Evolutionary conservation across 371 early-diverging fungal species (phyloP).

Genomic region (Mucor mucedo): DNA sequence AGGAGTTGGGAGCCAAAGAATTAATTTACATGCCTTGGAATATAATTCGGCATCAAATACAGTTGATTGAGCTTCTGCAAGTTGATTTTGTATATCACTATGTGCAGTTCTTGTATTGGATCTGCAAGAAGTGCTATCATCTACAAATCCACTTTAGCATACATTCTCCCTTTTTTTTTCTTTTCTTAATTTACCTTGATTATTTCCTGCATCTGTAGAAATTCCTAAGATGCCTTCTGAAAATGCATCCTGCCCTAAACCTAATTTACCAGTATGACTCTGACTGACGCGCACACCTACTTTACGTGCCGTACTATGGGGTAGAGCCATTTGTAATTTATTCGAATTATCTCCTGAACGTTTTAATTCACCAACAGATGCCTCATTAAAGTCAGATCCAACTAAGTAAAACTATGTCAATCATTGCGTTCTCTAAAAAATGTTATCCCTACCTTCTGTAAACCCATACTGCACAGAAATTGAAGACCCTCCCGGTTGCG

Average conservation of each 20-base stretch:
- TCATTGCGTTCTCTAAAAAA: background rate
- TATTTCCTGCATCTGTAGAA: background rate
- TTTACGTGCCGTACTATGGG: slow-evolving; percentile 25
- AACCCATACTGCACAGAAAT: slow-evolving; percentile 64
- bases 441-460: slow-evolving; percentile 52
- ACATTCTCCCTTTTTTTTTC: background rate
- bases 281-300: slow-evolving; percentile 29
- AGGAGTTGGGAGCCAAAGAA: background rate
- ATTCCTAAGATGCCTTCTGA: slow-evolving; percentile 30
- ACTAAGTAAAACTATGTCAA: slow-evolving; percentile 9
- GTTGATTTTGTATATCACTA: slow-evolving; percentile 44
- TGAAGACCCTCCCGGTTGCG: slow-evolving; percentile 15
- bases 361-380: slow-evolving; percentile 33
- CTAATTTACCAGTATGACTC: slow-evolving; percentile 24
- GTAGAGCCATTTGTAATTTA: slow-evolving; percentile 23
- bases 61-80: slow-evolving; percentile 55
- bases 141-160: background rate
- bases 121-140: background rate
- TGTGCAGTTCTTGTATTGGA: background rate
- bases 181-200: slow-evolving; percentile 3
- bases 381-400: slow-evolving; percentile 36
- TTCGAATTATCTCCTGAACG: slow-evolving; percentile 17
- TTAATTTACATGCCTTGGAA: slow-evolving; percentile 43
- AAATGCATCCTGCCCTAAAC: slow-evolving; percentile 13
- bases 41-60: slow-evolving; percentile 66